phyloP scores from a whole-genome alignment of 805 yeast genomes.

The Starmera pachycereana region DNA sequence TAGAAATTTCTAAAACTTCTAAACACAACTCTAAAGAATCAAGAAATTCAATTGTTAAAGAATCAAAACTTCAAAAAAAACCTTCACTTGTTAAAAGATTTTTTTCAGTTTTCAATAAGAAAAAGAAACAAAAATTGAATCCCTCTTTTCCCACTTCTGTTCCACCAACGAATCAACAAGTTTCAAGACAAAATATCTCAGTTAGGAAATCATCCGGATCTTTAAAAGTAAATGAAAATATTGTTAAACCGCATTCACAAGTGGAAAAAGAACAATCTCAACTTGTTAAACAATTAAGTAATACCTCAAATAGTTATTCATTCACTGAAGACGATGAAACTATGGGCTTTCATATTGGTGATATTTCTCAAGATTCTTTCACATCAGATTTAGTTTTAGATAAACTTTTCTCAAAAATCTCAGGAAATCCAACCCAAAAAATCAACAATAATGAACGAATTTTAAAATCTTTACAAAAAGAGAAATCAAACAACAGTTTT shows the following conservation, averaged over 20 bases:
- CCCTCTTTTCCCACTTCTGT: too few relatives aligned
- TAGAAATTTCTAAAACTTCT: background rate
- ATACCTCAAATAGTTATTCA: conserved; percentile 11
- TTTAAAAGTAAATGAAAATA: background rate
- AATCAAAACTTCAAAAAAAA: conserved; percentile 7
- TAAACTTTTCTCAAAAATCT: conserved; percentile 7
- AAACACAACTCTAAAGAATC: background rate
- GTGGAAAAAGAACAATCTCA: background rate
- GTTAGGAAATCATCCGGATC: background rate
- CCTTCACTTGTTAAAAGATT: conserved; percentile 14
- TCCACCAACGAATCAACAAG: background rate
- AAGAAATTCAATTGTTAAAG: background rate
- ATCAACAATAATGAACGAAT: background rate
- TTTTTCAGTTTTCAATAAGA: conserved; percentile 8
- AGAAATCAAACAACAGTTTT: background rate
- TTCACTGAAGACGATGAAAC: conserved; percentile 18
- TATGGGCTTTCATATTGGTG: conserved; percentile 6
- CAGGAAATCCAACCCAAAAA: background rate
- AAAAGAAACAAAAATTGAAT: background rate
- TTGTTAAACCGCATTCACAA: background rate
- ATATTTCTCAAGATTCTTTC: conserved; percentile 3
- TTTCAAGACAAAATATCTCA: background rate
- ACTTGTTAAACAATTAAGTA: background rate
- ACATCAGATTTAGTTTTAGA: conserved; percentile 6
- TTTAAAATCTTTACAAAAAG: background rate